Evolutionary conservation across 345 rosid genomes (phyloP), one percentile per base, ranked within the genome.

Genomic region (Fremontodendron californicum): DNA sequence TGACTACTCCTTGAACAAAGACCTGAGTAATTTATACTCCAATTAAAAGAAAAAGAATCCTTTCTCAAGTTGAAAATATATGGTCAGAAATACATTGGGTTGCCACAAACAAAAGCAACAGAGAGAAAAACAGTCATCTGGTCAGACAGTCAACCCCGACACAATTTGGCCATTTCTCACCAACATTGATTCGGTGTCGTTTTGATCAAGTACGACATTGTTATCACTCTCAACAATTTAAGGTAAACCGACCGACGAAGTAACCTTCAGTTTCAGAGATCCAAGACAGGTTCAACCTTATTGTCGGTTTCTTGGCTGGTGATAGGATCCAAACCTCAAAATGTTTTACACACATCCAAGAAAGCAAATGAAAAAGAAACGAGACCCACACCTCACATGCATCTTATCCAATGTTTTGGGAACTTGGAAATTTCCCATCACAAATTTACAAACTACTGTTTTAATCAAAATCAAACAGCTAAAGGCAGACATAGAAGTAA

Each of bases 351-450:
- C 73, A 13, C 7, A 40, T 45, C 74, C 60, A 61, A 46, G 29
- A 51, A 48, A 43, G 46, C n/a, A 5, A n/a, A 25, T 72, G 8
- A 23, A 29, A 39, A 75, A 35, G 16, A 35, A 10, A 70, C 45
- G 80, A 10, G 86, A 78, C n/a, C n/a, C n/a, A n/a, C n/a, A n/a
- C n/a, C n/a, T n/a, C 91, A 89, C 90, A 91, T 88, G 91, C 81
- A 19, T 55, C 83, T 62, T 84, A 86, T 86, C 91, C 60, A 1
- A 42, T 79, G 77, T 60, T n/a, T n/a, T 78, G 80, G 83, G 65
- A 79, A 78, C 80, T 80, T 64, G 81, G 84, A 83, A 82, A 80
- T 86, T 85, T 89, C 83, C 77, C 79, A 68, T 52, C 64, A 73
- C 75, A 65, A 33, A 19, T 11, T n/a, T n/a, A n/a, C n/a, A n/a